These are phyloP conservation scores for Leptographium galeiforme DNA, from an alignment of 2,329 filamentous ascomycete species.

Conservation along the genomic window DNA sequence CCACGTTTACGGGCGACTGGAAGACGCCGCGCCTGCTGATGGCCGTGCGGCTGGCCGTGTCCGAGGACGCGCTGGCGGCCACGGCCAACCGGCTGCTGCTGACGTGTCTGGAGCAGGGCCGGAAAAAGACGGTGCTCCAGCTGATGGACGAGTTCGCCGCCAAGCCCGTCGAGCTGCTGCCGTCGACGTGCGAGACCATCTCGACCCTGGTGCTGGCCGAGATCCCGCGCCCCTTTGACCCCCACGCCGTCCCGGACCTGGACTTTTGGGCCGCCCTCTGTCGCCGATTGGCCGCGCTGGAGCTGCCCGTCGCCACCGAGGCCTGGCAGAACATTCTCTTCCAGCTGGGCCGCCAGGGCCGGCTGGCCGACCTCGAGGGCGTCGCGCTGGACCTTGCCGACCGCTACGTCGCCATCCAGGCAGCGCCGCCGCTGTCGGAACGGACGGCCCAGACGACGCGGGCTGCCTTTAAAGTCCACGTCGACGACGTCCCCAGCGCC, in stretches of 20 bases:
- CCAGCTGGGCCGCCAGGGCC: slow-evolving; percentile 28
- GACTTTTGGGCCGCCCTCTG: slow-evolving; percentile 21
- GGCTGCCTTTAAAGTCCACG: slow-evolving; percentile 27
- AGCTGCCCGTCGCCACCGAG: slow-evolving; percentile 24
- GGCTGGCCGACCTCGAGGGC: slow-evolving; percentile 30
- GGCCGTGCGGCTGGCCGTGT: slow-evolving; percentile 24
- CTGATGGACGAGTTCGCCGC: slow-evolving; percentile 25
- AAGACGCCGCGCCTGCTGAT: slow-evolving; percentile 29
- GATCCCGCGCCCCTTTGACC: slow-evolving; percentile 14
- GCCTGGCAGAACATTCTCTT: slow-evolving; percentile 31
- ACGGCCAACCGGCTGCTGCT: slow-evolving; percentile 22
- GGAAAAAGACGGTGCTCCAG: slow-evolving; percentile 15
- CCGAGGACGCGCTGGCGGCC: slow-evolving; percentile 16
- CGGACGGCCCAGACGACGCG: slow-evolving; percentile 15
- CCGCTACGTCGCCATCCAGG: slow-evolving; percentile 19
- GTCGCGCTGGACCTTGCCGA: slow-evolving; percentile 29
- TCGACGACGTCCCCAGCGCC: slow-evolving; percentile 26
- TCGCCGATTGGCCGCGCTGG: slow-evolving; percentile 23
- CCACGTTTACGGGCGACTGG: slow-evolving; percentile 25
- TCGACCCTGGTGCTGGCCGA: slow-evolving; percentile 17
- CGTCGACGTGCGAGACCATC: slow-evolving; percentile 14
- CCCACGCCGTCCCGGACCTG: slow-evolving; percentile 10
- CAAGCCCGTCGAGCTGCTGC: slow-evolving; percentile 18
- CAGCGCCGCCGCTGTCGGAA: slow-evolving; percentile 8
- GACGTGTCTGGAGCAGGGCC: slow-evolving; percentile 15